These are phyloP conservation scores for Plasmopara halstedii DNA, from an alignment of 352 stramenopile species.

Conservation along the genomic window DNA sequence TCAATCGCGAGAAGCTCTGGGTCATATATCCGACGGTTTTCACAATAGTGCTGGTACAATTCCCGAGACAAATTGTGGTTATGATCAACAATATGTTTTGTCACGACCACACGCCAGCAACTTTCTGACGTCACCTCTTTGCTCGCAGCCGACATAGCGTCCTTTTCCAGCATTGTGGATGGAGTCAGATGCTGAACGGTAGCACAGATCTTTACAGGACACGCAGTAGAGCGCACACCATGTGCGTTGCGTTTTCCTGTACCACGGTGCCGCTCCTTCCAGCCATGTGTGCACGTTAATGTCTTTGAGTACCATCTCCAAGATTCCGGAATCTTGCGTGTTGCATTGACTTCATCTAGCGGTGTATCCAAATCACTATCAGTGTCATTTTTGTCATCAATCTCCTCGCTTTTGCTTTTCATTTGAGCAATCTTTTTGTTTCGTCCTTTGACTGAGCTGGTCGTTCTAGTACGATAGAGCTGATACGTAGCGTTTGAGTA, in stretches of 20 bases:
- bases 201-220: conserved; percentile 72
- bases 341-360: conserved; percentile 7
- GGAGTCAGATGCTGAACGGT: conserved; percentile 51
- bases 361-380: conserved; percentile 7
- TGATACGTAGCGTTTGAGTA: conserved; percentile 69
- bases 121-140: background rate
- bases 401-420: conserved; percentile 18
- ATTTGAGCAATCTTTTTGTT: conserved; percentile 67
- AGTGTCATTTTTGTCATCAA: conserved; percentile 28
- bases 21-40: conserved; percentile 76
- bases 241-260: conserved; percentile 58
- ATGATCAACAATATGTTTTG: conserved; percentile 66
- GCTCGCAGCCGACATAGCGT: background rate
- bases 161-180: background rate
- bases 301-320: conserved; percentile 83
- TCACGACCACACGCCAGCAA: conserved; percentile 65
- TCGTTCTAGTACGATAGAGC: conserved; percentile 68
- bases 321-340: conserved; percentile 45
- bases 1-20: conserved; percentile 59
- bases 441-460: conserved; percentile 52
- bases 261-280: conserved; percentile 65
- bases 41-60: conserved; percentile 66
- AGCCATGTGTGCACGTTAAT: conserved; percentile 72
- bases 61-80: conserved; percentile 76
- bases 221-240: conserved; percentile 53